Conservation (phyloP, 495 filamentous ascomycete species). For the Massariosphaeria phaeospora region DNA sequence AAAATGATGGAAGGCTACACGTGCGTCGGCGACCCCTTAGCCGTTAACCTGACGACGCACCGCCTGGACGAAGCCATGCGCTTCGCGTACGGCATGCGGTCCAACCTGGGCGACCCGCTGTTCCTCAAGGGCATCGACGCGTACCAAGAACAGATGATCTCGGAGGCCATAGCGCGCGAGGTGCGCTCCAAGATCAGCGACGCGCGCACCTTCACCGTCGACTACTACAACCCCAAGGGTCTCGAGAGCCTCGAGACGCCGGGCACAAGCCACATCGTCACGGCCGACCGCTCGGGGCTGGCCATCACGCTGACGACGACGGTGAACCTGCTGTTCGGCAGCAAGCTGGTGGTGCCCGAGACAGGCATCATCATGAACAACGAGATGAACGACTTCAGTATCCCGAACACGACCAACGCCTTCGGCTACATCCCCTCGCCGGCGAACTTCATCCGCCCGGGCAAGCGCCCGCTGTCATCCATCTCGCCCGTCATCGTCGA, state of each 20-base stretch:
- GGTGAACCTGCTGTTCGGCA: constrained; percentile 81
- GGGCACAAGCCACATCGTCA: constrained; percentile 71
- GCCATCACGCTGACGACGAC: constrained; percentile 73
- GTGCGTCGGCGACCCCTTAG: constrained; percentile 49
- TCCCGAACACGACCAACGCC: constrained; percentile 56
- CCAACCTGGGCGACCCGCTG: constrained; percentile 69
- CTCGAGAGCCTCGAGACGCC: constrained; percentile 60
- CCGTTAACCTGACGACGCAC: constrained; percentile 64
- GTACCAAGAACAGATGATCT: constrained; percentile 64
- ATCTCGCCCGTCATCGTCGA: constrained; percentile 75
- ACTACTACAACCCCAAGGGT: constrained; percentile 64
- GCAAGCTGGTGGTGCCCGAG: constrained; percentile 69
- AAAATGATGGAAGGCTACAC: constrained; percentile 74
- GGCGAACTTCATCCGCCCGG: constrained; percentile 73
- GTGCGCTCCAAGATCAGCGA: constrained; percentile 68
- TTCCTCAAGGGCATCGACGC: constrained; percentile 60
- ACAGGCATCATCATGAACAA: constrained; percentile 88
- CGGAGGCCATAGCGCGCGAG: constrained; percentile 48
- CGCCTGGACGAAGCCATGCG: constrained; percentile 80
- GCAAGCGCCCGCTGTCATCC: constrained; percentile 75
- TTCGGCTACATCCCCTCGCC: constrained; percentile 79
- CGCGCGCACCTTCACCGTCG: constrained; percentile 57
- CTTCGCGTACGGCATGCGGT: constrained; percentile 74
- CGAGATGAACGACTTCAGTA: constrained; percentile 64
- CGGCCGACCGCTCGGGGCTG: constrained; percentile 63